A percentile compares a stretch with the other conserved stretches of the same genome.
phyloP scores from a whole-genome alignment of 2,329 filamentous ascomycete genomes.

The Cladobotryum mycophilum region DNA sequence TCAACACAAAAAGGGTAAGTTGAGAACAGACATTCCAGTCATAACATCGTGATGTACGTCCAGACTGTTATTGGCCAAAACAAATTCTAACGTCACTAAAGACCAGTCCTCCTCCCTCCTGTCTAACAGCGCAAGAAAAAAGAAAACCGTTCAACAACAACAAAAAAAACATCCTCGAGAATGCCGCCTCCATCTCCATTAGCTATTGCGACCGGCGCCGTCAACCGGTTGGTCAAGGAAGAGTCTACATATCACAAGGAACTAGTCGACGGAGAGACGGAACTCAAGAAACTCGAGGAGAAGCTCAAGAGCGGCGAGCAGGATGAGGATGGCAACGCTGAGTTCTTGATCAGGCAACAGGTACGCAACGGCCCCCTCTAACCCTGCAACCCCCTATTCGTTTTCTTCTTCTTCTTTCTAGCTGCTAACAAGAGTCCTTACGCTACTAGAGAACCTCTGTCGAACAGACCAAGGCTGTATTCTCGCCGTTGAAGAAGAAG shows the following conservation, averaged over 20 bases:
- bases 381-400: too few species aligned
- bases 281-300: conserved; percentile 61
- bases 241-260: conserved; percentile 87
- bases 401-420: neutral
- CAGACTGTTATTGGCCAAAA: too few species aligned
- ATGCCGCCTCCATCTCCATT: conserved; percentile 77
- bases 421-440: neutral
- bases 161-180: neutral
- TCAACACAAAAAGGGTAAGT: neutral
- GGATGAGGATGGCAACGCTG: conserved; percentile 65
- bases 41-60: too few species aligned
- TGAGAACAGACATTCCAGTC: too few species aligned
- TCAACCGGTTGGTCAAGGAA: conserved; percentile 84
- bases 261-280: conserved; percentile 64
- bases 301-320: conserved; percentile 45
- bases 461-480: conserved; percentile 82
- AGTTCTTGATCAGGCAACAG: conserved; percentile 80
- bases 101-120: neutral
- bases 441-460: conserved; percentile 62
- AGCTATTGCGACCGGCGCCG: conserved; percentile 70
- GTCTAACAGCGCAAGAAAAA: neutral
- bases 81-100: neutral
- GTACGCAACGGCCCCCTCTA: conserved; percentile 41
- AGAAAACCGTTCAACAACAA: neutral
- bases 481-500: conserved; percentile 64